Conservation (phyloP, 116 monocot species). For the Posidonia oceanica region DNA sequence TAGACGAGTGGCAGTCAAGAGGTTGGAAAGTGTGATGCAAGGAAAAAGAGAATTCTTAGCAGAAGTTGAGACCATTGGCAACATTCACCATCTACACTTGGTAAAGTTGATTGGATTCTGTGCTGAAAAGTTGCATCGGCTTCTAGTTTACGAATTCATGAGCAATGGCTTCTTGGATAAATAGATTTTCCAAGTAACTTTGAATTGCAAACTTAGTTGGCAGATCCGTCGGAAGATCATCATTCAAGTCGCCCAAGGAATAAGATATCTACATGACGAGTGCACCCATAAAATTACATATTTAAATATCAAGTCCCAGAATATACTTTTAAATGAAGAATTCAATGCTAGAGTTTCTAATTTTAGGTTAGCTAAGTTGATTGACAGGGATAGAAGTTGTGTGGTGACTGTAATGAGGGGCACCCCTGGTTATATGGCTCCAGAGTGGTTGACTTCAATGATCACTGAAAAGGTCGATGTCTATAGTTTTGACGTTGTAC, state of each 20-base stretch:
- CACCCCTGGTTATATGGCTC: constrained; percentile 48
- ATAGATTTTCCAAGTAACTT: background rate
- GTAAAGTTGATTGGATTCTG: constrained; percentile 15
- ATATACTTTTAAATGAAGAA: constrained; percentile 21
- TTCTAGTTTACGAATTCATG: constrained; percentile 36
- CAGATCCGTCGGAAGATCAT: constrained; percentile 15
- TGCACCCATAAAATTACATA: constrained; percentile 36
- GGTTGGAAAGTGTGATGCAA: background rate
- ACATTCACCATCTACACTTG: constrained; percentile 15
- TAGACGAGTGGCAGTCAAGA: constrained; percentile 12
- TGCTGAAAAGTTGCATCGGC: background rate
- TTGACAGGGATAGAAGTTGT: constrained; percentile 19
- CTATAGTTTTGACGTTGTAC: constrained; percentile 53
- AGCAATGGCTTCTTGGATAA: constrained; percentile 20
- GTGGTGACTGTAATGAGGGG: constrained; percentile 31
- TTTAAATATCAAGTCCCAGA: constrained; percentile 43
- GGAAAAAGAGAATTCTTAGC: constrained; percentile 14
- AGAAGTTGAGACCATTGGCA: constrained; percentile 11
- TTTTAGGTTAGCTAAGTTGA: constrained; percentile 53
- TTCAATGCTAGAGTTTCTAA: constrained; percentile 35
- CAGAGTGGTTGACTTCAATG: constrained; percentile 41
- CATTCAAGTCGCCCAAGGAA: constrained; percentile 20
- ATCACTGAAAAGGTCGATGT: constrained; percentile 51
- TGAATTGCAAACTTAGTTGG: constrained; percentile 14
- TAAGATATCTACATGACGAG: constrained; percentile 45